These are phyloP conservation scores for Blastocystis sp. DNA, from an alignment of 352 stramenopile genomes.

Conservation along the genomic window DNA sequence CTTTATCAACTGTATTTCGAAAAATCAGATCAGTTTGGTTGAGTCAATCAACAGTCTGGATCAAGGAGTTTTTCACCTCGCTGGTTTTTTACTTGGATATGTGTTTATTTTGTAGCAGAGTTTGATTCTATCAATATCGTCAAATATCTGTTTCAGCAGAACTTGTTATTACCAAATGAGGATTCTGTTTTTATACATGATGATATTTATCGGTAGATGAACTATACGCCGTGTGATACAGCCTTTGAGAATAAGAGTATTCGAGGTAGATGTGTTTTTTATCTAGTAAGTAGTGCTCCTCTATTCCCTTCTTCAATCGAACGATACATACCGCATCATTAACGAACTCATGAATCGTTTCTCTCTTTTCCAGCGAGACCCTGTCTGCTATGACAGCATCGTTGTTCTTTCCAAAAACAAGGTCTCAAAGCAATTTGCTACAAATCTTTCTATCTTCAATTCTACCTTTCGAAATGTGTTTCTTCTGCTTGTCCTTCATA, in stretches of 20 bases:
- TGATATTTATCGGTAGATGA: neutral
- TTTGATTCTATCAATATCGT: conserved; percentile 19
- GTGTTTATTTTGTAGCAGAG: neutral
- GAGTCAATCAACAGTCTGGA: neutral
- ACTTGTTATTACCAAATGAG: neutral
- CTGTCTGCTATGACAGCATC: conserved; percentile 16
- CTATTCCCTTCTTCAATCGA: neutral
- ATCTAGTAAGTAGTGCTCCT: neutral
- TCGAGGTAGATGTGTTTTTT: neutral
- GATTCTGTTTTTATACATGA: neutral
- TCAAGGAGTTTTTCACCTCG: conserved; percentile 23
- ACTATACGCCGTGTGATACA: neutral
- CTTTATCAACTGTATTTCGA: neutral
- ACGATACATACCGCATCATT: neutral
- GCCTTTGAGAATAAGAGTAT: conserved; percentile 19
- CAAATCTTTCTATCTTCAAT: neutral
- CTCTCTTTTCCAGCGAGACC: neutral
- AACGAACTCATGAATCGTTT: conserved; percentile 12
- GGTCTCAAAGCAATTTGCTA: neutral
- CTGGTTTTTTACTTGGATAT: neutral
- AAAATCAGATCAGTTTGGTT: neutral
- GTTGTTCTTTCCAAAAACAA: neutral
- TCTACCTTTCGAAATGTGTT: neutral
- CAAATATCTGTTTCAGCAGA: conserved; percentile 33
- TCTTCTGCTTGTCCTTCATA: neutral